Evolutionary conservation across 108 stramenopile genomes (phyloP), one percentile per base, ranked within the genome.

Genomic region (Skeletonema menzelii): DNA sequence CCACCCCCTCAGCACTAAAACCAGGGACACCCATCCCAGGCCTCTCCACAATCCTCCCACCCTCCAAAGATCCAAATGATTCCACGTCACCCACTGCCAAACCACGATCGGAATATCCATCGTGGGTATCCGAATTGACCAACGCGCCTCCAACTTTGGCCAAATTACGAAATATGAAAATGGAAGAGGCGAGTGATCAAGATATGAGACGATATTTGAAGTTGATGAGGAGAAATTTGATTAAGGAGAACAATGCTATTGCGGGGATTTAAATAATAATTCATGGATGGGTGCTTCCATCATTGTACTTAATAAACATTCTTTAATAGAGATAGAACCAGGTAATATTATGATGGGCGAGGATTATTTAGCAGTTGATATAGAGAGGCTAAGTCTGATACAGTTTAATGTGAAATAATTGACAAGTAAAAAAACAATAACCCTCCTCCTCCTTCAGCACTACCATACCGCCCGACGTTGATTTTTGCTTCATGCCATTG

Each of bases 131-230:
- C 35, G 63, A 84, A 19, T 63, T 91, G 28, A 65, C 75, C 0
- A 67, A 61, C 3, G 83, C 86, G 2, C 67, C 53, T 11, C 72
- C 82, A 1, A 87, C 80, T 11, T 62, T 91, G 53, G 90, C 88
- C 17, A 70, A 77, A 27, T 75, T 91, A 70, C 65, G 86, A 27
- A 79, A 75, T 55, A 87, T 91, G 28, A 82, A 82, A 17, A 79
- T 81, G 47, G 84, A 86, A 63, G 87, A 87, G 12, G 83, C 87
- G 5, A 78, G 73, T 5, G 84, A 87, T 38, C 42, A 68, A 24
- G 86, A 91, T 24, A 85, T 85, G 73, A 81, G 59, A 59, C 49
- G 89, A 17, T 91, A 83, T 75, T 67, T 91, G 44, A 91, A 91
- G 58, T 63, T 91, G 67, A 76, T 81, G 13, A 70, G 89, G 42